Percentiles rank a stretch among this genome's conserved stretches.
phyloP scores from a whole-genome alignment of 306 rosid genomes.

The Cyclanthera cordifolia region DNA sequence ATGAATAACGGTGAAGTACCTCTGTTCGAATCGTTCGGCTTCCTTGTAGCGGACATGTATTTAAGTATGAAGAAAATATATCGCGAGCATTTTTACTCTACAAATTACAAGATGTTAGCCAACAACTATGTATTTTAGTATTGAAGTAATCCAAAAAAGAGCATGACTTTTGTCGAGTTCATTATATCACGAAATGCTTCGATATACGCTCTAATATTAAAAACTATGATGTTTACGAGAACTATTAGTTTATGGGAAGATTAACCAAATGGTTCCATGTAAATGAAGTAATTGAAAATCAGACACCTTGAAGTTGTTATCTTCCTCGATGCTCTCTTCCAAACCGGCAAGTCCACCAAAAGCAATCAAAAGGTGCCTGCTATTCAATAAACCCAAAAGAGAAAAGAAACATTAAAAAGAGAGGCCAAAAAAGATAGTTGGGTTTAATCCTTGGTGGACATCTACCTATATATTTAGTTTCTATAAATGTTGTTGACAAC shows the following conservation, averaged over 20 bases:
- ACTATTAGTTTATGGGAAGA: neutral
- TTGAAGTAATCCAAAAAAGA: neutral
- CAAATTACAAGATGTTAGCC: slow-evolving; percentile 7
- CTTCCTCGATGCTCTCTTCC: slow-evolving; percentile 95
- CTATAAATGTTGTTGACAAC: too few species aligned
- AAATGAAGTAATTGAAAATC: neutral
- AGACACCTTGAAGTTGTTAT: slow-evolving; percentile 50
- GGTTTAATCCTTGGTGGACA: too few species aligned
- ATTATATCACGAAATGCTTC: neutral
- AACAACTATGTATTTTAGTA: too few species aligned
- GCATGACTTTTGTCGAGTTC: neutral
- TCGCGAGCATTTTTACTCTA: slow-evolving; percentile 52
- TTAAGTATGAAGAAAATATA: slow-evolving; percentile 50
- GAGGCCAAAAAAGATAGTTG: neutral
- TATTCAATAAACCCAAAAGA: neutral
- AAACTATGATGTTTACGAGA: neutral
- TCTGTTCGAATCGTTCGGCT: slow-evolving; percentile 98
- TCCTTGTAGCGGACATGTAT: slow-evolving; percentile 90
- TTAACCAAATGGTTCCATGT: neutral
- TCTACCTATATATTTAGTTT: too few species aligned
- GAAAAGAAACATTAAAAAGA: neutral
- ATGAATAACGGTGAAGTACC: slow-evolving; percentile 32
- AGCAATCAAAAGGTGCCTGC: slow-evolving; percentile 80
- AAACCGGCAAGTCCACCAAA: slow-evolving; percentile 98
- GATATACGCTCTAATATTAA: neutral